phyloP scores from a whole-genome alignment of 495 filamentous ascomycete species.

The Penicillium crystallinum region DNA sequence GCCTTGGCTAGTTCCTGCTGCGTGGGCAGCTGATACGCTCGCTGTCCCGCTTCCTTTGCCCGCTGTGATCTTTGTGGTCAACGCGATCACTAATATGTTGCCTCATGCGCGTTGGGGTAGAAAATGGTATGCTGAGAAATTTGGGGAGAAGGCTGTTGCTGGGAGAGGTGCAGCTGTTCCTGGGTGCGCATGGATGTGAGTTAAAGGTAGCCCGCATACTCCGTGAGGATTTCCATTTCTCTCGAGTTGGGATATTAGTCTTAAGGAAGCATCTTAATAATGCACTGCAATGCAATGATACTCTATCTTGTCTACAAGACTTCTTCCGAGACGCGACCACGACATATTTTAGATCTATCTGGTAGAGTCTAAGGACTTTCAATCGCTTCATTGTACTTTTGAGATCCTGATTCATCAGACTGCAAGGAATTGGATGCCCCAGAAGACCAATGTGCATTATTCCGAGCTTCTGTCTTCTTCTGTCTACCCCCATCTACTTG shows the following conservation, averaged over 20 bases:
- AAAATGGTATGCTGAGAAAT: slow-evolving; percentile 83
- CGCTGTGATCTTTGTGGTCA: slow-evolving; percentile 73
- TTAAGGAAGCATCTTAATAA: no score
- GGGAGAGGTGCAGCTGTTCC: slow-evolving; percentile 79
- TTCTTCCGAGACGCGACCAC: no score
- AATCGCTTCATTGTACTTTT: no score
- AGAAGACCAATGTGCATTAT: no score
- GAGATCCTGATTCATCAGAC: no score
- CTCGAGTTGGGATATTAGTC: no score
- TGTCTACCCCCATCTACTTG: background rate
- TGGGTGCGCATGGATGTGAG: slow-evolving; percentile 49
- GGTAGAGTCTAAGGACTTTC: no score
- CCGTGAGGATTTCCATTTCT: background rate
- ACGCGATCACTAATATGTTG: slow-evolving; percentile 85
- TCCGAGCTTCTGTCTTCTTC: background rate
- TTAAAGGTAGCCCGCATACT: background rate
- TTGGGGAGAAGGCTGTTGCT: slow-evolving; percentile 73
- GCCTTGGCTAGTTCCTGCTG: slow-evolving; percentile 55
- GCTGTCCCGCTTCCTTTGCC: slow-evolving; percentile 48
- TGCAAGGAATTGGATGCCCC: no score
- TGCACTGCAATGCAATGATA: no score
- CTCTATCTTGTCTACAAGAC: no score
- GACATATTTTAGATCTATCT: no score
- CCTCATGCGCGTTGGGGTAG: slow-evolving; percentile 79
- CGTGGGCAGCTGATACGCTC: slow-evolving; percentile 29